phyloP scores from a whole-genome alignment of 495 filamentous ascomycete species.

The Glarea lozoyensis region DNA sequence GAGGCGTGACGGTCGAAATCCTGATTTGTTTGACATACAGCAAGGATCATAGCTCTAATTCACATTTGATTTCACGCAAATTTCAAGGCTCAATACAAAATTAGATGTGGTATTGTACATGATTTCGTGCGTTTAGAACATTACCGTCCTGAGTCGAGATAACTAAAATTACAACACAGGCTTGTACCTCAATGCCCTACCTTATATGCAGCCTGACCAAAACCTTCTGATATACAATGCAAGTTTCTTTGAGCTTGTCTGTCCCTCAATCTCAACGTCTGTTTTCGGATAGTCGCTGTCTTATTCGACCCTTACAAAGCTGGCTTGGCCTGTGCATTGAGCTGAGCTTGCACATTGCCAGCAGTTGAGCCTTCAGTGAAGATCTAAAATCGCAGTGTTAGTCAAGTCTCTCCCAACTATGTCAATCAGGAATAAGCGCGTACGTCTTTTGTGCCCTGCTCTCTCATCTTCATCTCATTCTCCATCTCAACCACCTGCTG shows the following conservation, averaged over 20 bases:
- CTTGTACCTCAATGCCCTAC: slow-evolving; percentile 8
- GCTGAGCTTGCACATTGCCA: slow-evolving; percentile 16
- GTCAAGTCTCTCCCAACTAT: no score
- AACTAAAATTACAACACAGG: slow-evolving; percentile 22
- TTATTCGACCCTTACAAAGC: slow-evolving; percentile 17
- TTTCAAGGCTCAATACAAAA: no score
- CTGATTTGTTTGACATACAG: not conserved
- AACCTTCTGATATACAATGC: slow-evolving; percentile 19
- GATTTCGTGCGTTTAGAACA: no score
- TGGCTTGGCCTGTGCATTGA: slow-evolving; percentile 18
- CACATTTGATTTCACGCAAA: no score
- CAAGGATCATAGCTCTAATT: not conserved
- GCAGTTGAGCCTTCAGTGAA: slow-evolving; percentile 10
- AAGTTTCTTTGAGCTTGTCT: slow-evolving; percentile 4
- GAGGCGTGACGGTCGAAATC: no score
- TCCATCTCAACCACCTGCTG: slow-evolving; percentile 95
- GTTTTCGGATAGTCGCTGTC: not conserved
- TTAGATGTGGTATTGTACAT: no score
- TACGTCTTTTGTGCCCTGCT: slow-evolving; percentile 46
- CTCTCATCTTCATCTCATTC: slow-evolving; percentile 87
- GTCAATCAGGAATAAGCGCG: not conserved
- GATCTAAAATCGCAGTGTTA: slow-evolving; percentile 9
- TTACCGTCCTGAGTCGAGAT: slow-evolving; percentile 21
- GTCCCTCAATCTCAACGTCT: not conserved
- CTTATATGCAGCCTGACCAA: slow-evolving; percentile 14